Evolutionary conservation across 208 protist species (phyloP), one percentile per base, ranked within the genome.

Genomic region (Leishmania turanica): DNA sequence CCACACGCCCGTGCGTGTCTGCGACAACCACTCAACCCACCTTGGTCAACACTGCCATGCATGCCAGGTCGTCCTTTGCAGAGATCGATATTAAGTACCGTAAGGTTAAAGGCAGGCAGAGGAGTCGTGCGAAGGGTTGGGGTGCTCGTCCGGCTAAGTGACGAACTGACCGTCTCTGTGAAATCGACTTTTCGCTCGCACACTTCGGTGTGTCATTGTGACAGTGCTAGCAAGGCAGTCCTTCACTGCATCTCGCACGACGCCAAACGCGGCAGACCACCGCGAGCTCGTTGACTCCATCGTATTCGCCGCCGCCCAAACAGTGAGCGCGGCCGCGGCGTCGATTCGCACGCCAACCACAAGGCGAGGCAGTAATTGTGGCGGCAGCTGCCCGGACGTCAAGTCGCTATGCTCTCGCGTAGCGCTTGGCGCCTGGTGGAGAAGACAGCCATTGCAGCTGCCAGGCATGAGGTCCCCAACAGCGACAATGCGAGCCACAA

Each of bases 361-460:
- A 24, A 45, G 7, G 69, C 4, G 11, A 53, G 27, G 21, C 45
- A 7, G 24, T 54, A 8, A 54, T 73, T 54, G 42, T 47, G 40
- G 37, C 8, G 9, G 69, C 13, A 27, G 47, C 40, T 34, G 47
- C 24, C 51, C 11, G 3, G 40, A 73, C 69, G 45, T 53, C 69
- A 54, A 15, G 24, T 27, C 7, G 66, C 21, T 7, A 83, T 83
- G 80, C 31, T 83, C 15, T 60, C 64, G 15, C 73, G 80, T 21
- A 79, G 54, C 74, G 60, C 62, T 40, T 73, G 72, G 79, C 79
- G 79, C 17, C 64, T 77, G 27, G 45, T 70, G 76, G 64, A 40
- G 76, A 64, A 53, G 60, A 77, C 70, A 17, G 66, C 66, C 58
- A 65, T 75, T 27, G 51, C 73, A 34, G 64, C 51, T 40, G 72